phyloP scores from a whole-genome alignment of 2,329 filamentous ascomycete species.

The Paecilomyces sp. region DNA sequence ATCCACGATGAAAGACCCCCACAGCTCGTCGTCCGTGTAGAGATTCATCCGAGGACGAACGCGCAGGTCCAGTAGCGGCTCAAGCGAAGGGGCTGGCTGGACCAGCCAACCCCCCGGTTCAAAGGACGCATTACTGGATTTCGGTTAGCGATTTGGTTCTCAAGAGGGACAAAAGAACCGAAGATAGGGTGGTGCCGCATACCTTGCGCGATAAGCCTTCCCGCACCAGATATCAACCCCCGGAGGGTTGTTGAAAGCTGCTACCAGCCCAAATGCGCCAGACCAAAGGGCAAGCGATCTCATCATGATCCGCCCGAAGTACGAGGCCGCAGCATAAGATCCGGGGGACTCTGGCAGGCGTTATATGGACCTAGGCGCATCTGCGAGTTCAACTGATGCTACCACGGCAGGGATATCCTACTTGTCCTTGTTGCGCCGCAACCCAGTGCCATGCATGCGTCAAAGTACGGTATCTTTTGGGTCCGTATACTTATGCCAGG shows the following conservation, averaged over 20 bases:
- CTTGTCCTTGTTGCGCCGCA: neutral
- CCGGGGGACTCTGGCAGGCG: neutral
- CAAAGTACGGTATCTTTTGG: neutral
- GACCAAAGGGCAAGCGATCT: neutral
- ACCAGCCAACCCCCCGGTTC: slow-evolving; percentile 43
- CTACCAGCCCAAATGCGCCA: neutral
- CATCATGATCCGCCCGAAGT: neutral
- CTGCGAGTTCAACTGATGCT: neutral
- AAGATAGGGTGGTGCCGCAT: slow-evolving; percentile 6
- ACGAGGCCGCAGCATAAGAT: neutral
- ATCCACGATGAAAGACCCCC: slow-evolving; percentile 37
- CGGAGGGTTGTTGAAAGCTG: slow-evolving; percentile 28
- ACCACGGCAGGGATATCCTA: neutral
- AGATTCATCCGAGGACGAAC: slow-evolving; percentile 42
- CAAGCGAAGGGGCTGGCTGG: slow-evolving; percentile 27
- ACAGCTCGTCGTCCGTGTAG: slow-evolving; percentile 37
- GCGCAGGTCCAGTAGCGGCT: slow-evolving; percentile 36
- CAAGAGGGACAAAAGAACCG: slow-evolving; percentile 1
- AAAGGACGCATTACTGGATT: slow-evolving; percentile 36
- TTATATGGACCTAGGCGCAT: neutral
- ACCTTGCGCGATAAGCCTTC: slow-evolving; percentile 39
- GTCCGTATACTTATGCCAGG: neutral
- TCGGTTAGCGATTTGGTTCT: neutral
- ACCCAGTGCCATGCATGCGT: neutral
- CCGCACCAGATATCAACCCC: slow-evolving; percentile 44